Evolutionary conservation across 495 filamentous ascomycete genomes (phyloP), one percentile per base, ranked within the genome.

Genomic region (Elaphomyces granulatus): DNA sequence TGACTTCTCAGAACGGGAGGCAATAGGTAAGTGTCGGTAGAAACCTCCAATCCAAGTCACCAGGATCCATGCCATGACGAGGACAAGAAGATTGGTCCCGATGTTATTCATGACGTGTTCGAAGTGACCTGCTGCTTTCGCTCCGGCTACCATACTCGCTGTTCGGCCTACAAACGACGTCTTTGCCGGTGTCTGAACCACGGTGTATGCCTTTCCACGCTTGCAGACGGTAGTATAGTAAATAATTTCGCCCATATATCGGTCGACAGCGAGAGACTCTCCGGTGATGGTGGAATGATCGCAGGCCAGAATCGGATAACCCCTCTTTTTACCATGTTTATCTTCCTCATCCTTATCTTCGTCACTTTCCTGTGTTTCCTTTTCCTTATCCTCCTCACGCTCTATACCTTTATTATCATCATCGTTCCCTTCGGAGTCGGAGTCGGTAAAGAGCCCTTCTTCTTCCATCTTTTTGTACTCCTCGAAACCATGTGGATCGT

Each of bases 101-200:
- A 83, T 83, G 34, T 71, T 75, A 56, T 81, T 75, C 78, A 83
- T 83, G 55, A 83, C 80, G 33, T 77, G 67, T 60, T 83, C 80
- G 60, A 83, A 83, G 57, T 83, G 78, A 45, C 78, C 78, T 45
- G 76, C 72, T 43, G 78, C 77, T 45, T 74, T 68, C 30, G 78
- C 77, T 32, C 73, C 68, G 43, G 75, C 67, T 15, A 83, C 78
- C 55, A 81, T 70, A 31, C 58, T 67, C n/a, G 78, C 78, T 37
- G 78, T 83, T 34, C 70, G 67, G 39, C 78, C 78, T 47, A 81
- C 77, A 55, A 83, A 83, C 23, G 78, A 81, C 50, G 59, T 67
- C 49, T 66, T 73, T n/a, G 78, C 78, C 18, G 64, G 56, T 20
- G 69, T 70, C 20, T 69, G 67, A 32, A 72, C 70, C 19, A 83